Evolutionary conservation across 768 basidiomycete genomes (phyloP).

Genomic region (Austroboletus eburneus): DNA sequence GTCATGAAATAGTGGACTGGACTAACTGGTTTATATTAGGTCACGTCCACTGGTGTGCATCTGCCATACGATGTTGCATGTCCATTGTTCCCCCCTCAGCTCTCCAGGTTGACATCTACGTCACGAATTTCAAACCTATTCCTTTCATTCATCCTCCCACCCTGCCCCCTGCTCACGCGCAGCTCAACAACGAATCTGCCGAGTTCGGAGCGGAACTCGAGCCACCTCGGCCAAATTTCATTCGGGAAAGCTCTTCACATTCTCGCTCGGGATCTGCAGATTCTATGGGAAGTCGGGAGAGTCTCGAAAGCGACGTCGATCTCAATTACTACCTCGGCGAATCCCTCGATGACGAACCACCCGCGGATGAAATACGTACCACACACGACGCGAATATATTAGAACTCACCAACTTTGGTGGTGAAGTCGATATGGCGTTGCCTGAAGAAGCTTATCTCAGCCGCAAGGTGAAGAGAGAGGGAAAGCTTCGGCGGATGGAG

Average conservation of each 20-base stretch:
- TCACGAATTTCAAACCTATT: conserved; percentile 52
- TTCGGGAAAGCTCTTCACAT: conserved; percentile 6
- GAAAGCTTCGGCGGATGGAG: conserved; percentile 50
- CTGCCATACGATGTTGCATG: conserved; percentile 58
- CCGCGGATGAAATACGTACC: conserved; percentile 28
- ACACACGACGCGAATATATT: conserved; percentile 49
- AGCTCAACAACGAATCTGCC: conserved; percentile 5
- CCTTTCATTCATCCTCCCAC: conserved; percentile 8
- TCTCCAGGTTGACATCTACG: conserved; percentile 70
- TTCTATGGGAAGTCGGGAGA: conserved; percentile 30
- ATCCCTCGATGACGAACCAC: conserved; percentile 29
- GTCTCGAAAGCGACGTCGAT: conserved; percentile 36
- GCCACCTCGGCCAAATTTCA: conserved; percentile 34
- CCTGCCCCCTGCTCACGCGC: conserved; percentile 13
- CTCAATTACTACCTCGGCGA: conserved; percentile 40
- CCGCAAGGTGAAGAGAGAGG: conserved; percentile 52
- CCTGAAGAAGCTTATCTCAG: conserved; percentile 57
- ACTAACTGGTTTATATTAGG: conserved; percentile 34
- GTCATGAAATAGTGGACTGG: neutral
- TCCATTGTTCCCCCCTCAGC: conserved; percentile 43
- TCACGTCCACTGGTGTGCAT: conserved; percentile 75
- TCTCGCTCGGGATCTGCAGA: conserved; percentile 16
- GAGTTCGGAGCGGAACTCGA: conserved; percentile 24
- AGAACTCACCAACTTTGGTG: conserved; percentile 76
- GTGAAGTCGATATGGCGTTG: conserved; percentile 57